Percentiles rank a stretch among this genome's conserved stretches.
These are phyloP conservation scores for Pachysandra terminalis DNA, from an alignment of 164 flowering plant genomes.

Conservation along the genomic window DNA sequence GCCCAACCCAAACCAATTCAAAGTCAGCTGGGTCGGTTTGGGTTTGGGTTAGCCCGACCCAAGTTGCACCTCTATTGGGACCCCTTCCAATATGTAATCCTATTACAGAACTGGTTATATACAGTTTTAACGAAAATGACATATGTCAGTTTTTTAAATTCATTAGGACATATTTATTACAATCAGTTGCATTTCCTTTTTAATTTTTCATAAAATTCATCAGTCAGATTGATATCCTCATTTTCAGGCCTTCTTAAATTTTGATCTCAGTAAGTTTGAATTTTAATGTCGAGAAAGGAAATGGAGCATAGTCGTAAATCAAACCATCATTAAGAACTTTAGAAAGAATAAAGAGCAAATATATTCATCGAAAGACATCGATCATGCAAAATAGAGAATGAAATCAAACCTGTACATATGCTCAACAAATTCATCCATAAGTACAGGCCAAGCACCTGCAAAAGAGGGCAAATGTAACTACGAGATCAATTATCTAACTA, in stretches of 20 bases:
- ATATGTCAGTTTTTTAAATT: no score
- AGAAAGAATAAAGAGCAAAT: no score
- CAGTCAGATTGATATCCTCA: no score
- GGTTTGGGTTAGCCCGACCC: no score
- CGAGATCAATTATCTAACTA: neutral
- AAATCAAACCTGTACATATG: constrained; percentile 80
- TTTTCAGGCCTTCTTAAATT: no score
- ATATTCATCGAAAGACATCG: neutral
- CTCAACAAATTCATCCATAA: constrained; percentile 96
- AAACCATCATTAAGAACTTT: no score
- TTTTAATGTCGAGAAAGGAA: neutral
- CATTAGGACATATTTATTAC: no score
- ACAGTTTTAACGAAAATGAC: neutral
- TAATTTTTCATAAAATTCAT: no score
- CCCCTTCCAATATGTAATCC: neutral
- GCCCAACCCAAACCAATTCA: no score
- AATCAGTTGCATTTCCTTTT: no score
- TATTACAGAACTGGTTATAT: neutral
- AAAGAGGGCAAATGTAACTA: neutral
- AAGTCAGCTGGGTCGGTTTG: no score
- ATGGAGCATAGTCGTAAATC: neutral
- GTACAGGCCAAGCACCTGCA: constrained; percentile 95
- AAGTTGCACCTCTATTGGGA: no score
- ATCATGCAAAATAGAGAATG: constrained; percentile 1
- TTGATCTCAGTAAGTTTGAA: neutral